Conservation (phyloP, 192 early-diverging fungal genomes). For the Backusella australiensis region DNA sequence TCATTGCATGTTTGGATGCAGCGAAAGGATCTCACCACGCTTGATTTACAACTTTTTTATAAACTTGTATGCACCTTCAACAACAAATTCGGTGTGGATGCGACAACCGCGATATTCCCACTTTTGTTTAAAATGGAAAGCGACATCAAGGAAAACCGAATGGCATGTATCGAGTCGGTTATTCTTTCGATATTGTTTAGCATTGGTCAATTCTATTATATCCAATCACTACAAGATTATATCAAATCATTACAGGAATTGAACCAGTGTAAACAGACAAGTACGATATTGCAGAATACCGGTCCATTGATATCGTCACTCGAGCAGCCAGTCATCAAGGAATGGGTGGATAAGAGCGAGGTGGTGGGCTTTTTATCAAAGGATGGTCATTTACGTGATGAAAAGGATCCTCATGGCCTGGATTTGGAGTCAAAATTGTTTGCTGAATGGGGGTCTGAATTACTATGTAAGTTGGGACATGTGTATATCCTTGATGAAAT, state of each 20-base stretch:
- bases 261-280: not conserved
- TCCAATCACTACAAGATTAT: conserved; percentile 8
- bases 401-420: conserved; percentile 28
- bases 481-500: not conserved
- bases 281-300: not conserved
- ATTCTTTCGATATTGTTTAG: not conserved
- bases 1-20: conserved; percentile 19
- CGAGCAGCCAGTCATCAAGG: not conserved
- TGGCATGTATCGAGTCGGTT: conserved; percentile 8
- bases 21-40: not conserved
- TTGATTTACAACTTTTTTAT: conserved; percentile 14
- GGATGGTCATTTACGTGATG: conserved; percentile 21
- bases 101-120: conserved; percentile 17
- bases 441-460: conserved; percentile 32
- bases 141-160: conserved; percentile 9
- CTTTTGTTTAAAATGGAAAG: conserved; percentile 25
- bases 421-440: conserved; percentile 35
- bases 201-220: conserved; percentile 14
- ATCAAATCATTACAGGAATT: conserved; percentile 3
- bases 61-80: conserved; percentile 12
- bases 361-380: conserved; percentile 25
- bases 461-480: conserved; percentile 7
- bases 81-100: conserved; percentile 24
- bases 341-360: conserved; percentile 16
- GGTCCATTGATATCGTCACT: not conserved